phyloP scores from a whole-genome alignment of 805 yeast genomes.

The Metschnikowia chrysomelidarum region DNA sequence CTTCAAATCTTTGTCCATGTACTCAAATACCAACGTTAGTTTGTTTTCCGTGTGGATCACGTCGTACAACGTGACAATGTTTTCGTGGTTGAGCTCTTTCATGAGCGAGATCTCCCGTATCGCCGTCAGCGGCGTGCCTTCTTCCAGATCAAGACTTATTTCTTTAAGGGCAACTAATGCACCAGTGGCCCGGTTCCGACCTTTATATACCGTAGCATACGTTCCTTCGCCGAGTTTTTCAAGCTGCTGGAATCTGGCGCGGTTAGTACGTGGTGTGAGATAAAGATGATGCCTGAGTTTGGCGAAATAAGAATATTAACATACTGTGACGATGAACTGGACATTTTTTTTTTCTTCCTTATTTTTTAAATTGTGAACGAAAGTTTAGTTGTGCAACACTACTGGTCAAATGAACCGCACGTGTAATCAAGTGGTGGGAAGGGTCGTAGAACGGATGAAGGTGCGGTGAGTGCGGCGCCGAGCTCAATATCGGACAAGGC shows the following conservation, averaged over 20 bases:
- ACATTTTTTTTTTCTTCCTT: too few species aligned
- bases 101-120: conserved; percentile 92
- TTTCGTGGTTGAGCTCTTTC: conserved; percentile 92
- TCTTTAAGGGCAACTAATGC: conserved; percentile 93
- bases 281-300: too few species aligned
- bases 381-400: too few species aligned
- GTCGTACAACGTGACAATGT: conserved; percentile 88
- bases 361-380: too few species aligned
- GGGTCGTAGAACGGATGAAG: too few species aligned
- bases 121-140: conserved; percentile 98
- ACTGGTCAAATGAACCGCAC: too few species aligned
- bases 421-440: too few species aligned
- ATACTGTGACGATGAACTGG: conserved; percentile 46
- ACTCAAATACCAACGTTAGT: conserved; percentile 89
- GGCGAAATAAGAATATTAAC: too few species aligned
- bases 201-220: conserved; percentile 98
- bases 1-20: conserved; percentile 89
- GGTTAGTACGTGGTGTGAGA: conserved; percentile 15
- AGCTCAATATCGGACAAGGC: too few species aligned
- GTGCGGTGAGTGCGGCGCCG: too few species aligned
- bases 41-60: conserved; percentile 97
- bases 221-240: conserved; percentile 95
- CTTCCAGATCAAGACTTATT: conserved; percentile 91
- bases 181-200: conserved; percentile 79
- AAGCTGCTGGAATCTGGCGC: conserved; percentile 46